Evolutionary conservation across 345 rosid genomes (phyloP).

Genomic region (Trapa bicornis): DNA sequence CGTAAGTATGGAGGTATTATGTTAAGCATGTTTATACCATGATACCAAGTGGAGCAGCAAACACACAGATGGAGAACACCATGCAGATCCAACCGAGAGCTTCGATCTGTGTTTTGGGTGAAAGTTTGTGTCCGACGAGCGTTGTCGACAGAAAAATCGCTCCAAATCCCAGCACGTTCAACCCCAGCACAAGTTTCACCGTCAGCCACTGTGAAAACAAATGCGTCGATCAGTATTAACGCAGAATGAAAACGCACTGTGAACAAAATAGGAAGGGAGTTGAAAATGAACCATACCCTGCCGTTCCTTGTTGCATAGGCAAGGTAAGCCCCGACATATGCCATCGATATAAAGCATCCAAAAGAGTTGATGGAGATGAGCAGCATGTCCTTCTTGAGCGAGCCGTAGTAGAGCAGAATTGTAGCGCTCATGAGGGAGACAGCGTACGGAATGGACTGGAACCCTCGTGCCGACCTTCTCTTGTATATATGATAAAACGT

Average conservation of each 20-base stretch:
- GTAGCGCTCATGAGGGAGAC: constrained; percentile 56
- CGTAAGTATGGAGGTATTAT: background rate
- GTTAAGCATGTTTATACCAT: constrained; percentile 18
- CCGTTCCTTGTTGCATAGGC: constrained; percentile 53
- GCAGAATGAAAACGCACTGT: background rate
- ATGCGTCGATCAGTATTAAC: background rate
- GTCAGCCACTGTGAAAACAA: constrained; percentile 30
- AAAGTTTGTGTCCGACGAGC: constrained; percentile 27
- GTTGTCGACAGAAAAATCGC: constrained; percentile 26
- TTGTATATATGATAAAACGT: constrained; percentile 47
- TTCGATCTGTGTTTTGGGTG: constrained; percentile 13
- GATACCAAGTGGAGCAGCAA: constrained; percentile 76
- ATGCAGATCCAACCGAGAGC: constrained; percentile 75
- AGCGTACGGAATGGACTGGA: constrained; percentile 65
- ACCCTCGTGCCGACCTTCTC: constrained; percentile 62
- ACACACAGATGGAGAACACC: constrained; percentile 53
- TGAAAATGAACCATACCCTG: constrained; percentile 19
- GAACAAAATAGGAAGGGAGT: background rate
- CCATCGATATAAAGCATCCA: constrained; percentile 28
- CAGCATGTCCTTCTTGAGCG: constrained; percentile 25
- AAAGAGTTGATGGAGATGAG: constrained; percentile 54
- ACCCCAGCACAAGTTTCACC: constrained; percentile 29
- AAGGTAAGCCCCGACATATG: constrained; percentile 39
- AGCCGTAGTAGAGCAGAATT: constrained; percentile 69
- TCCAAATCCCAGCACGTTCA: constrained; percentile 58